Conservation (phyloP, 192 early-diverging fungal genomes). For the Linnemannia zychae region DNA sequence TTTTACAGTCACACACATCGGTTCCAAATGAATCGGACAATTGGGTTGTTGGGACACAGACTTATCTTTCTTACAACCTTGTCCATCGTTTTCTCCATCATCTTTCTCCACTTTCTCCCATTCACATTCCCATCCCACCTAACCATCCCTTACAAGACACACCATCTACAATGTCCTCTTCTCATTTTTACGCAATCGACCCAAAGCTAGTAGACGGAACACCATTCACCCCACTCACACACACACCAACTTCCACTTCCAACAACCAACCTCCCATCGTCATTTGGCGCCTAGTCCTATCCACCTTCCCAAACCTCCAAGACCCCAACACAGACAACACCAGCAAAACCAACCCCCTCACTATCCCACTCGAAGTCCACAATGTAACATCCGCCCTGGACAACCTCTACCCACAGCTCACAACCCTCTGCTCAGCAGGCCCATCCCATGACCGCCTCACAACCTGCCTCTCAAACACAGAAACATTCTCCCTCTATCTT, state of each 20-base stretch:
- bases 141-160: too few species aligned
- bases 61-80: too few species aligned
- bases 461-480: constrained; percentile 19
- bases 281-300: constrained; percentile 34
- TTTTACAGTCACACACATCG: too few species aligned
- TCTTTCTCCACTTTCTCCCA: neutral
- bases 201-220: constrained; percentile 17
- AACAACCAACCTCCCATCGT: neutral
- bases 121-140: too few species aligned
- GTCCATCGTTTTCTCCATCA: too few species aligned
- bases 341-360: neutral
- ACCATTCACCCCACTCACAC: neutral
- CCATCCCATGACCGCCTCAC: constrained; percentile 18
- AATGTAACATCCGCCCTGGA: constrained; percentile 14
- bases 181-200: constrained; percentile 21
- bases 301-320: neutral
- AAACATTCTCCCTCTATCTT: constrained; percentile 41
- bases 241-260: neutral
- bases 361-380: neutral
- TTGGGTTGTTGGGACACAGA: too few species aligned
- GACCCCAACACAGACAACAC: neutral
- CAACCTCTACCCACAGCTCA: constrained; percentile 41
- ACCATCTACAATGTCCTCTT: too few species aligned
- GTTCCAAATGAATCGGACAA: too few species aligned
- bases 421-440: constrained; percentile 9